Evolutionary conservation across 176 grass and related monocot genomes (phyloP), one percentile per base, ranked within the genome.

Genomic region (Paspalum vaginatum): DNA sequence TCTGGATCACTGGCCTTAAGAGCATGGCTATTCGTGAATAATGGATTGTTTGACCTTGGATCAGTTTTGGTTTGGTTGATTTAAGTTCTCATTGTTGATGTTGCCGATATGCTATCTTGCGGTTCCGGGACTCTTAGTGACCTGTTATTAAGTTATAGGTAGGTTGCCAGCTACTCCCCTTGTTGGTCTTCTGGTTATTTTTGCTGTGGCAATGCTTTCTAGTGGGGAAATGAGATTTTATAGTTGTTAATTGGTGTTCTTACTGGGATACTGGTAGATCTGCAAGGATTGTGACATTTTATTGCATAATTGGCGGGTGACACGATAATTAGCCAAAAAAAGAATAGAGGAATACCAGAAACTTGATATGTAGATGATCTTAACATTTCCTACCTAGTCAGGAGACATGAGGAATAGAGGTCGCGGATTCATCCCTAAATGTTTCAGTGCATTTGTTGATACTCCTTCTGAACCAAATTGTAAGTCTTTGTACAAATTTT

Each of bases 71-170:
- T 61, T 6, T 24, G 56, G 21, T 59, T 25, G 8, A 20, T 58
- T 58, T 11, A 21, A 58, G 24, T 25, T 59, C 4, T 60, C 26
- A 61, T 22, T 26, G 32, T 32, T 32, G 32, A 32, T 32, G 32
- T 32, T 32, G 32, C 32, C 32, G 32, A 32, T 32, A 32, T 3
- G 32, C 32, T 32, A 32, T 60, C 42, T 5, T 43, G 6, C 57
- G 6, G 57, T 4, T 54, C 22, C 18, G 66, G 42, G 37, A 62
- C 46, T 71, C 42, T 54, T 50, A 62, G 9, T 45, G 72, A 61
- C 20, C 26, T 80, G 26, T 47, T 42, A 61, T 39, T 26, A 51
- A 75, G 32, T 87, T 76, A 76, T 76, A 76, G 53, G 32, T 83
- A 10, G 21, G 22, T 11, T 52, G 17, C 67, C 26, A 79, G 20